A percentile compares a stretch with the other conserved stretches of the same genome.
These are phyloP conservation scores for Botrytis tulipae DNA, from an alignment of 2,329 filamentous ascomycete genomes.

Conservation along the genomic window DNA sequence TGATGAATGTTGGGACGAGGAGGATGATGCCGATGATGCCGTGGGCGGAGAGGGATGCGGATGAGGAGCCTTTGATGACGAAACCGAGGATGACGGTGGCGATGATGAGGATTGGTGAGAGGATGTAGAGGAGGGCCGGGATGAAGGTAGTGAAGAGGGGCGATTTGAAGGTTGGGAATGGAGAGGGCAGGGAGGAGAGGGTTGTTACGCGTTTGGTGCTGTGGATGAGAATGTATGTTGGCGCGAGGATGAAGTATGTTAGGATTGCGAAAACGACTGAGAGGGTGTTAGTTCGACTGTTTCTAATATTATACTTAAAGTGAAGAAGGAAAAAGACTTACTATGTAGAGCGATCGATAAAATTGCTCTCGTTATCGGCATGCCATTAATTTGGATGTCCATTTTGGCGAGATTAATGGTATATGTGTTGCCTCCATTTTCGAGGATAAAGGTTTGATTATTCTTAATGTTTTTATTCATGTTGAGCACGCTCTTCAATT, in stretches of 20 bases:
- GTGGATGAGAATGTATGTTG: not conserved
- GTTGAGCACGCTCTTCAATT: not conserved
- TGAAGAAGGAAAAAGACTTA: not conserved
- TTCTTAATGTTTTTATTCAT: not conserved
- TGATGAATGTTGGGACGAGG: not conserved
- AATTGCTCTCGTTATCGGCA: not conserved
- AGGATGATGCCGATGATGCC: not conserved
- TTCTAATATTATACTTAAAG: fast-evolving
- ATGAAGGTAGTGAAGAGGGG: not conserved
- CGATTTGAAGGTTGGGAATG: not conserved
- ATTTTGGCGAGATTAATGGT: not conserved
- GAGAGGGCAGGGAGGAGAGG: not conserved
- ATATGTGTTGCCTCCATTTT: not conserved
- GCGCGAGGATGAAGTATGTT: not conserved
- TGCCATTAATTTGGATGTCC: not conserved
- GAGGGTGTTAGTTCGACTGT: not conserved
- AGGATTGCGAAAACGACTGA: not conserved
- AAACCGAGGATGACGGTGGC: not conserved
- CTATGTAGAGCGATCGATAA: not conserved
- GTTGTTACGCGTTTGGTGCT: not conserved
- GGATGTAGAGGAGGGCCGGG: not conserved
- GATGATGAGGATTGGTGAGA: not conserved
- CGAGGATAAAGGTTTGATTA: not conserved
- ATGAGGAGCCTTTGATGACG: not conserved
- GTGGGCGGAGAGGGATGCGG: not conserved